Conservation (phyloP, 192 early-diverging fungal species). For the Spinellus fusiger region DNA sequence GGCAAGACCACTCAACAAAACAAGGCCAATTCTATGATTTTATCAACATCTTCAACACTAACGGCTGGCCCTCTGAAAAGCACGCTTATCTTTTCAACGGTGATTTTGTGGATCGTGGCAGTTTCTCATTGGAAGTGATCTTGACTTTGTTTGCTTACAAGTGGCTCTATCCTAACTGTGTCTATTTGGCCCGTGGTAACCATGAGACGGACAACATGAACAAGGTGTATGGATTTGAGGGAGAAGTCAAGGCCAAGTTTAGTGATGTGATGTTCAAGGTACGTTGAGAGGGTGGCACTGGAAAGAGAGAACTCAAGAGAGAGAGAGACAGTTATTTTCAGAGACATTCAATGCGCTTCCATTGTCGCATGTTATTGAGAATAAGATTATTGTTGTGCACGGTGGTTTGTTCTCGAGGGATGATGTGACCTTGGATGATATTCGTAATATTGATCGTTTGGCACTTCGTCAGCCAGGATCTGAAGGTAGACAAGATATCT, state of each 20-base stretch:
- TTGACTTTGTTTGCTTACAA: constrained; percentile 89
- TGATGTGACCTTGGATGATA: constrained; percentile 87
- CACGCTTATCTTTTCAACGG: constrained; percentile 95
- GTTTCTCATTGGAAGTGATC: constrained; percentile 96
- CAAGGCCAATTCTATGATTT: constrained; percentile 94
- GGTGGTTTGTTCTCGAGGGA: constrained; percentile 91
- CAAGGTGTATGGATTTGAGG: constrained; percentile 98
- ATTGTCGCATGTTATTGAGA: constrained; percentile 82
- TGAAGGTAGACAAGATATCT: constrained; percentile 20
- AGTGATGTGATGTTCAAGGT: constrained; percentile 82
- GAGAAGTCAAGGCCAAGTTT: constrained; percentile 94
- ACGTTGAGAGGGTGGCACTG: not conserved
- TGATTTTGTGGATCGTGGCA: constrained; percentile 98
- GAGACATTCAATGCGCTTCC: constrained; percentile 95
- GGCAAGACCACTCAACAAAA: not conserved
- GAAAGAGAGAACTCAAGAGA: not conserved
- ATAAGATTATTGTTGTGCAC: constrained; percentile 95
- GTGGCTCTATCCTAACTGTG: constrained; percentile 74
- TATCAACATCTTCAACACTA: constrained; percentile 89
- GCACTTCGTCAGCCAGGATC: constrained; percentile 63
- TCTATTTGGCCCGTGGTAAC: constrained; percentile 93
- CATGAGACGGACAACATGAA: constrained; percentile 99
- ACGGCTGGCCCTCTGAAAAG: constrained; percentile 78
- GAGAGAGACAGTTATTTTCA: constrained; percentile 57
- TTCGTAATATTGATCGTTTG: constrained; percentile 82